A percentile compares a stretch with the other conserved stretches of the same genome.
Evolutionary conservation across 192 early-diverging fungal species (phyloP).

Genomic region (Coemansia guatemalensis): DNA sequence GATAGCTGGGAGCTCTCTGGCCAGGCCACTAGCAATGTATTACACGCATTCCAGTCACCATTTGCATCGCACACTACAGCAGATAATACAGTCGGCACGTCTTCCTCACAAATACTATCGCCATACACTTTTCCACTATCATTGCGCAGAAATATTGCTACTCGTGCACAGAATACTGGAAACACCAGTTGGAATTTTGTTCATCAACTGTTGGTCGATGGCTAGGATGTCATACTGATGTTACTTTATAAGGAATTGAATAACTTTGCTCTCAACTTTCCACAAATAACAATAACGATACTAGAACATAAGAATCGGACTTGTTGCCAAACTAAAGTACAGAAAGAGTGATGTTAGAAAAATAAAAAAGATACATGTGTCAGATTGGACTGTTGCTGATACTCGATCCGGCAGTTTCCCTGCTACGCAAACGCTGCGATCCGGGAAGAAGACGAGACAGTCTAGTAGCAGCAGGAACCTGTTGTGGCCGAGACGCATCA

Average conservation of each 20-base stretch:
- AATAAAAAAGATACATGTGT: background rate
- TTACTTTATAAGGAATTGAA: background rate
- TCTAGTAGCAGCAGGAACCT: constrained; percentile 16
- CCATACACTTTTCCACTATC: background rate
- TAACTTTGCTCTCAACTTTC: background rate
- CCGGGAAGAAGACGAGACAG: constrained; percentile 26
- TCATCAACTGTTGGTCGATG: constrained; percentile 12
- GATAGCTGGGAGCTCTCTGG: constrained; percentile 17
- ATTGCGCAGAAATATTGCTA: background rate
- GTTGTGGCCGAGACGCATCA: constrained; percentile 11
- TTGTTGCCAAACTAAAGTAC: no score
- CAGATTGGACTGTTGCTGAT: constrained; percentile 2
- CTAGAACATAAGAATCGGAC: no score
- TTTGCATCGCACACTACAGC: constrained; percentile 10
- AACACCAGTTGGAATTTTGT: constrained; percentile 27
- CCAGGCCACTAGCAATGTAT: background rate
- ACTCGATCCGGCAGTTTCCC: background rate
- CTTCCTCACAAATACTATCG: background rate
- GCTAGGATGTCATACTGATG: background rate
- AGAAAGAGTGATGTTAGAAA: background rate
- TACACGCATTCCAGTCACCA: constrained; percentile 4
- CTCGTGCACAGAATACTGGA: background rate
- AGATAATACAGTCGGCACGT: background rate
- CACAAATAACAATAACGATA: no score
- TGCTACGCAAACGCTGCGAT: constrained; percentile 11